Percentiles rank a stretch among this genome's conserved stretches.
Evolutionary conservation across 2,329 filamentous ascomycete genomes (phyloP).

Genomic region (Neocatenulostroma microsporum): DNA sequence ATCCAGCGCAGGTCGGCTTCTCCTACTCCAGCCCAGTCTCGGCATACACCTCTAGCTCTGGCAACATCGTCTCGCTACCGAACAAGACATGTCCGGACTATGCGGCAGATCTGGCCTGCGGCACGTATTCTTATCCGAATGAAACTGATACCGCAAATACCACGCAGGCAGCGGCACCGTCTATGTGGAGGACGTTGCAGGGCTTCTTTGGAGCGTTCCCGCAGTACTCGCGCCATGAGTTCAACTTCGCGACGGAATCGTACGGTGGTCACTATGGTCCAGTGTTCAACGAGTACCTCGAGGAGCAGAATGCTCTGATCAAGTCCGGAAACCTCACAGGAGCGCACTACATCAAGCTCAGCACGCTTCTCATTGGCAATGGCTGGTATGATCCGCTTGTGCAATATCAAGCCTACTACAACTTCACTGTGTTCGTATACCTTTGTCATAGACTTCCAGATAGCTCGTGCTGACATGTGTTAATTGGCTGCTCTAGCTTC

Average conservation of each 20-base stretch:
- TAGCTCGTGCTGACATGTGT: conserved; percentile 27
- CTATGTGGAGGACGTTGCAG: conserved; percentile 54
- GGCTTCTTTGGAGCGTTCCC: conserved; percentile 56
- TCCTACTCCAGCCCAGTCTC: conserved; percentile 41
- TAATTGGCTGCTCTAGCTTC: conserved; percentile 49
- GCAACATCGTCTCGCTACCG: conserved; percentile 29
- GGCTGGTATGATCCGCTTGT: conserved; percentile 51
- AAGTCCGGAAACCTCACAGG: conserved; percentile 17
- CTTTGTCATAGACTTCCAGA: neutral
- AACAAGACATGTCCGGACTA: conserved; percentile 17
- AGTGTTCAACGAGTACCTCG: conserved; percentile 23
- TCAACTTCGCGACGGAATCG: conserved; percentile 28
- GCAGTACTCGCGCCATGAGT: conserved; percentile 24
- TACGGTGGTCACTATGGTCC: conserved; percentile 18
- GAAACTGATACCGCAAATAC: conserved; percentile 46
- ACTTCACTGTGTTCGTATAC: conserved; percentile 35
- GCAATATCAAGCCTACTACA: conserved; percentile 46
- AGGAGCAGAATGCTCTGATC: conserved; percentile 25
- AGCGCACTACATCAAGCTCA: conserved; percentile 28
- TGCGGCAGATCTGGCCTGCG: conserved; percentile 34
- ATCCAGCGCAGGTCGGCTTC: conserved; percentile 52
- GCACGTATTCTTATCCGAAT: conserved; percentile 49
- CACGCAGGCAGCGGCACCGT: conserved; percentile 47
- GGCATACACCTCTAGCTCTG: conserved; percentile 23
- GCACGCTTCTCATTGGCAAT: conserved; percentile 39